These are phyloP conservation scores for Rhodotorula babjevae DNA, from an alignment of 768 basidiomycete genomes.

Conservation along the genomic window DNA sequence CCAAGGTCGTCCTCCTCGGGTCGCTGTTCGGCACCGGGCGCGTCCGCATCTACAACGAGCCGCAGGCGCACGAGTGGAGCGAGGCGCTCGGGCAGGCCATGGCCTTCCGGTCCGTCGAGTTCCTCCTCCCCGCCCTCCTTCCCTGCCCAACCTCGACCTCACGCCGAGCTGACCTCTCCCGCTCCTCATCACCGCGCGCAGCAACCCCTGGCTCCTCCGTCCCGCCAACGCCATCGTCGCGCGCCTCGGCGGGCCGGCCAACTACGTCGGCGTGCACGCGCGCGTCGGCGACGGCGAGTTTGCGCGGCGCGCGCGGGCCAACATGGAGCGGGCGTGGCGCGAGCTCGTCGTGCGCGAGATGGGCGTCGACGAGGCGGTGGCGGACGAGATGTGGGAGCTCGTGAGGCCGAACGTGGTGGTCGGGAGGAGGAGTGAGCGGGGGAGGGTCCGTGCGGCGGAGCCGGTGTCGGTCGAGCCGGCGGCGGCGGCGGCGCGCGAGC, in stretches of 20 bases:
- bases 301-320: constrained; percentile 49
- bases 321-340: constrained; percentile 54
- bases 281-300: constrained; percentile 67
- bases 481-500: not conserved
- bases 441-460: not conserved
- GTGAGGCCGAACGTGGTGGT: constrained; percentile 50
- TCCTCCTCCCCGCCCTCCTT: no score
- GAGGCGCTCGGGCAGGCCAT: constrained; percentile 54
- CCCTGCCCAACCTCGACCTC: no score
- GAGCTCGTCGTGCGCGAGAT: not conserved
- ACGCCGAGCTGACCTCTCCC: no score
- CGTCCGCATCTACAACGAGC: constrained; percentile 50
- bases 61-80: not conserved
- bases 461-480: not conserved
- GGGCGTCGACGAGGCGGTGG: constrained; percentile 3
- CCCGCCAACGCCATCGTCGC: constrained; percentile 53
- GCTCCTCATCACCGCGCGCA: not conserved
- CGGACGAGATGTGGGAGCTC: constrained; percentile 44
- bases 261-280: constrained; percentile 62
- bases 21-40: constrained; percentile 71
- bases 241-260: constrained; percentile 48
- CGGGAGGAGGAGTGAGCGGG: not conserved
- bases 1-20: constrained; percentile 64
- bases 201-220: constrained; percentile 52
- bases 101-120: constrained; percentile 50